A percentile compares a stretch with the other conserved stretches of the same genome.
Conservation (phyloP, 768 basidiomycete genomes). For the Cystobasidium onofrii region DNA sequence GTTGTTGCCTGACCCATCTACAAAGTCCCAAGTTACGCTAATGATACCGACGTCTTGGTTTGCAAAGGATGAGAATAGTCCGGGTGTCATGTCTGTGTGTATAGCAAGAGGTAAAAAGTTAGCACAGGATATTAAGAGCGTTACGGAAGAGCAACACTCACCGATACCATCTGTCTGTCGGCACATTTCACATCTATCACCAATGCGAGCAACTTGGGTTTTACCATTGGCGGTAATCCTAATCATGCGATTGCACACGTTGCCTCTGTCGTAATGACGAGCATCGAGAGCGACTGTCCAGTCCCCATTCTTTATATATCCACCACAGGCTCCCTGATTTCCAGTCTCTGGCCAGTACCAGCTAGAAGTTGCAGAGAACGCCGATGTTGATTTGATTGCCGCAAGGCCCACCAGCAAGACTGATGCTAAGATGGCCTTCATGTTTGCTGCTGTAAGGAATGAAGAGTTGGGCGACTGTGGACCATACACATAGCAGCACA, state of each 20-base stretch:
- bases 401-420: not conserved
- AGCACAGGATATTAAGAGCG: not conserved
- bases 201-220: not conserved
- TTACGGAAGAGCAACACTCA: not conserved
- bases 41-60: not conserved
- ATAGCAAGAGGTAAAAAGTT: not conserved
- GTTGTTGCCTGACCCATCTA: not conserved
- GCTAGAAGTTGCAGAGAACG: not conserved
- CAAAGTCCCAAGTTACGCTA: not conserved
- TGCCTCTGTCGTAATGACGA: slow-evolving; percentile 7
- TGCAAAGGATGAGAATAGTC: slow-evolving; percentile 6
- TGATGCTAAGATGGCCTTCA: not conserved
- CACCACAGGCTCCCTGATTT: slow-evolving; percentile 5
- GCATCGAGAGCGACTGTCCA: slow-evolving; percentile 20
- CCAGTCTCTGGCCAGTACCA: slow-evolving; percentile 13
- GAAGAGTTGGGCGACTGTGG: not conserved
- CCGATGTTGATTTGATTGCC: not conserved
- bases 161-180: not conserved
- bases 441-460: not conserved
- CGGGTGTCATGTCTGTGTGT: slow-evolving; percentile 5
- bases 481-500: not conserved
- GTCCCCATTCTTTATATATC: not conserved
- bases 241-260: not conserved
- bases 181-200: slow-evolving; percentile 2
- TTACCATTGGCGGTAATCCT: slow-evolving; percentile 7